Base-by-base conservation (phyloP, 2,329 filamentous ascomycete genomes). In the Colletotrichum sp. region DNA sequence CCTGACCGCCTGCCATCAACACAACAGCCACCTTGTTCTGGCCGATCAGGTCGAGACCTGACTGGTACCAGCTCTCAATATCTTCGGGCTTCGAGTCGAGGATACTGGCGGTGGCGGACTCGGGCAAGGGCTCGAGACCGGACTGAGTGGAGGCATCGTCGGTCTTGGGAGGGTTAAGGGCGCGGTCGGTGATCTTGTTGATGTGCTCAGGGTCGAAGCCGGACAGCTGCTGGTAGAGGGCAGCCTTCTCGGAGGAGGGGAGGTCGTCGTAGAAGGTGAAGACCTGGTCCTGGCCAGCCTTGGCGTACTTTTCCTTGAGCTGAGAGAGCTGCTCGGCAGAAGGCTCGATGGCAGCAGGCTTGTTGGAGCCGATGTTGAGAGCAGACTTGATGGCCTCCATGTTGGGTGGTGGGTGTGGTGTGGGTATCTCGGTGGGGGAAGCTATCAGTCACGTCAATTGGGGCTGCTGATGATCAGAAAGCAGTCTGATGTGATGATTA, bases 1-100 rank as follows among this genome's bases (percentile, higher is more conserved):
- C 97, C 88, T 99, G 97, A 39, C 97, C 97, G 83, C 97, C 97
- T 74, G 97, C 97, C 95, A 99, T 98, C 82, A 99, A 91, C 67
- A 99, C 95, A 21, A 99, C 97, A 36, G 92, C 90, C 52, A 98
- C 91, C 84, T 94, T 92, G 82, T 94, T 93, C 83, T 95, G 90
- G 65, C 92, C 88, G 75, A 98, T 91, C 52, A 96, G 94, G 83
- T 95, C 96, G 34, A 99, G 88, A 71, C 95, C 94, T 12, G 93
- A 89, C 77, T 94, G 88, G 85, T 98, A 97, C 96, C 96, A 99
- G 84, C 90, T 91, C 79, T 95, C 88, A 77, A 98, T 90, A 83
- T 98, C 93, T 75, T 92, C 91, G 67, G 93, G 85, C 80, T 94
- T 92, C 76, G 96, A 98, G 86, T 99, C 96, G 84, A 99, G 92